Percentiles rank a stretch among this genome's conserved stretches.
Conservation (phyloP, 176 grass and related monocot genomes). For the Rhynchospora pubera region DNA sequence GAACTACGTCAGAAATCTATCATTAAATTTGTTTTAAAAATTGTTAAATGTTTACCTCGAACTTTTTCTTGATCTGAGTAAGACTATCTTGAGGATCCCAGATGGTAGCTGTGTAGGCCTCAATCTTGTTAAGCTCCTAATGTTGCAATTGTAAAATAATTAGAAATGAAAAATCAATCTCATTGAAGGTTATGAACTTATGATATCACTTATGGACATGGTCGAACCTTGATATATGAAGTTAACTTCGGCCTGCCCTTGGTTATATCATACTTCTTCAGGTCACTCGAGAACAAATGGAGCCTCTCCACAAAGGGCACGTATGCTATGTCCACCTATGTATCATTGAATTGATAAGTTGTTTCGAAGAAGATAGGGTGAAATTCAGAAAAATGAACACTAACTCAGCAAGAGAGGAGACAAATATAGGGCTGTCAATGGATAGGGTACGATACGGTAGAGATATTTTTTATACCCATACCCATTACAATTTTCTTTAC, state of each 20-base stretch:
- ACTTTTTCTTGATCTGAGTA: slow-evolving; percentile 29
- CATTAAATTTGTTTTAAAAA: background rate
- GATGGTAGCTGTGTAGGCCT: slow-evolving; percentile 44
- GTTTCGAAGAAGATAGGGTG: background rate
- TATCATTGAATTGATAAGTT: background rate
- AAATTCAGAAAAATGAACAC: background rate
- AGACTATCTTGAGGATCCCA: slow-evolving; percentile 38
- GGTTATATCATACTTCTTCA: too few relatives aligned
- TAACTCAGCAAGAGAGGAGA: background rate
- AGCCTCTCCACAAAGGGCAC: slow-evolving; percentile 57
- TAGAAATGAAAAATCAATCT: background rate
- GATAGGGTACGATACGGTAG: too few relatives aligned
- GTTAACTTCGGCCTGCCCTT: slow-evolving; percentile 45
- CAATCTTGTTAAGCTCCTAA: slow-evolving; percentile 60
- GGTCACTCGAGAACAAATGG: slow-evolving; percentile 52
- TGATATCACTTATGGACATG: background rate
- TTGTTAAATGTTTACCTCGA: slow-evolving; percentile 33
- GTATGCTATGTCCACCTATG: slow-evolving; percentile 65
- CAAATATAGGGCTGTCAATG: background rate
- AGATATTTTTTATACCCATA: too few relatives aligned
- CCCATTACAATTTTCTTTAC: too few relatives aligned
- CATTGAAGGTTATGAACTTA: background rate
- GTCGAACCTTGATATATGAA: slow-evolving; percentile 41
- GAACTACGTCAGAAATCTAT: background rate
- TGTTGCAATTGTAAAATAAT: background rate